phyloP scores from a whole-genome alignment of 2,329 filamentous ascomycete species.

The Diaporthe vexans region DNA sequence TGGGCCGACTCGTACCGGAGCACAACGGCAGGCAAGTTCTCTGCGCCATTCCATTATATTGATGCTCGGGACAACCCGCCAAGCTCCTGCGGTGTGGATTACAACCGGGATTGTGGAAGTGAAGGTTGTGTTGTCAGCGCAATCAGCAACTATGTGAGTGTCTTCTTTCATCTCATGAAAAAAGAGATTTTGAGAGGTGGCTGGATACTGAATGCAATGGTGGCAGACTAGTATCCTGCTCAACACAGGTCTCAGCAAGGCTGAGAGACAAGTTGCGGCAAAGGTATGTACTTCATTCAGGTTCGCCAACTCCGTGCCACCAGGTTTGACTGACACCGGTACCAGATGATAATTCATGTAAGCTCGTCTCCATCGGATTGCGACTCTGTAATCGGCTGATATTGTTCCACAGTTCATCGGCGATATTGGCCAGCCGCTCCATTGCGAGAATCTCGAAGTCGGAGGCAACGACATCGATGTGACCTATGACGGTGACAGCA shows the following conservation, averaged over 20 bases:
- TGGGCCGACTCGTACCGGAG: constrained; percentile 65
- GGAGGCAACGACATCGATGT: constrained; percentile 71
- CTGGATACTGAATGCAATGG: not conserved
- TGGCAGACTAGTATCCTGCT: constrained; percentile 48
- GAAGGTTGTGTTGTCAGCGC: constrained; percentile 61
- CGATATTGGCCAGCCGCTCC: constrained; percentile 69
- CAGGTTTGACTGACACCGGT: not conserved
- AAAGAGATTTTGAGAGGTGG: not conserved
- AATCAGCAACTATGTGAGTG: constrained; percentile 52
- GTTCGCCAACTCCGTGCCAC: not conserved
- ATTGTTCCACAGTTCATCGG: constrained; percentile 62
- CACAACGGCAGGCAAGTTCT: constrained; percentile 61
- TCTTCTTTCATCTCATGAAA: too few species aligned
- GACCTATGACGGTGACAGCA: constrained; percentile 61
- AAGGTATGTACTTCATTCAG: constrained; percentile 47
- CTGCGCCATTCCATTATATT: constrained; percentile 64
- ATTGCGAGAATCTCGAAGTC: constrained; percentile 63
- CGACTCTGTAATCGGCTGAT: not conserved
- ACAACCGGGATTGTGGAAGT: constrained; percentile 59
- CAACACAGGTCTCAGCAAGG: constrained; percentile 46
- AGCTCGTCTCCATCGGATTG: constrained; percentile 40
- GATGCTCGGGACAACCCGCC: constrained; percentile 67
- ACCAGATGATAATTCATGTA: constrained; percentile 50
- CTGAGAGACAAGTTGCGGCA: constrained; percentile 53
- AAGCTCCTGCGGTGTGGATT: constrained; percentile 58